phyloP scores from a whole-genome alignment of 2,329 filamentous ascomycete species.

The Acrocalymma vagum region DNA sequence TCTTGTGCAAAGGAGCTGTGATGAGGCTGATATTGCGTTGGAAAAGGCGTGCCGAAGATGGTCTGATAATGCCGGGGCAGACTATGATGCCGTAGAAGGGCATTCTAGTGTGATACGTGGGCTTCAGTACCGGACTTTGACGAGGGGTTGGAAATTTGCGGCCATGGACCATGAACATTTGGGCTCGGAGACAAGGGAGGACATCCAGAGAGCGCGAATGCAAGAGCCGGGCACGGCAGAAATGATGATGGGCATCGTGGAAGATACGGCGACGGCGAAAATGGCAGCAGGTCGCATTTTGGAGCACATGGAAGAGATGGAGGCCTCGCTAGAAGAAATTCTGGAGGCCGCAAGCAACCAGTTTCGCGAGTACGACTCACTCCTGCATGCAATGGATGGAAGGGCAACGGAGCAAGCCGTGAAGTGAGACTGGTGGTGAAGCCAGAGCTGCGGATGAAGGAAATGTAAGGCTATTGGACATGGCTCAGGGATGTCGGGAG shows the following conservation, averaged over 20 bases:
- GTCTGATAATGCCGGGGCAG: not conserved
- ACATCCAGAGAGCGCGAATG: conserved; percentile 11
- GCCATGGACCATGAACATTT: conserved; percentile 13
- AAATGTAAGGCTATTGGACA: too few relatives aligned
- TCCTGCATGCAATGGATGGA: not conserved
- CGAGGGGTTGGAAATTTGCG: conserved; percentile 18
- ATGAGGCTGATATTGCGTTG: conserved; percentile 2
- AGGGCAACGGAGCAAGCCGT: not conserved
- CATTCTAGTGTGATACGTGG: too few relatives aligned
- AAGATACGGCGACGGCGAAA: conserved; percentile 10
- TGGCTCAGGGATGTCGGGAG: too few relatives aligned
- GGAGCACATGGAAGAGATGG: conserved; percentile 9
- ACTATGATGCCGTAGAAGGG: too few relatives aligned
- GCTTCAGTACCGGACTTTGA: conserved; percentile 4
- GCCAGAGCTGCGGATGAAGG: not conserved
- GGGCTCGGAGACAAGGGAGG: conserved; percentile 7
- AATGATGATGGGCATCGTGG: conserved; percentile 19
- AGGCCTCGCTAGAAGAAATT: conserved; percentile 12
- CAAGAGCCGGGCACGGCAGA: conserved; percentile 15
- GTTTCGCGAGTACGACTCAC: conserved; percentile 13
- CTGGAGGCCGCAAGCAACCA: conserved; percentile 11
- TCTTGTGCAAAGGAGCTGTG: conserved; percentile 1
- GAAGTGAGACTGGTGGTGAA: not conserved
- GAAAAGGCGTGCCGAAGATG: not conserved
- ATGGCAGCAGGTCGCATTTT: conserved; percentile 11